These are phyloP conservation scores for Lantana camara DNA, from an alignment of 257 asterid genomes.

Conservation along the genomic window DNA sequence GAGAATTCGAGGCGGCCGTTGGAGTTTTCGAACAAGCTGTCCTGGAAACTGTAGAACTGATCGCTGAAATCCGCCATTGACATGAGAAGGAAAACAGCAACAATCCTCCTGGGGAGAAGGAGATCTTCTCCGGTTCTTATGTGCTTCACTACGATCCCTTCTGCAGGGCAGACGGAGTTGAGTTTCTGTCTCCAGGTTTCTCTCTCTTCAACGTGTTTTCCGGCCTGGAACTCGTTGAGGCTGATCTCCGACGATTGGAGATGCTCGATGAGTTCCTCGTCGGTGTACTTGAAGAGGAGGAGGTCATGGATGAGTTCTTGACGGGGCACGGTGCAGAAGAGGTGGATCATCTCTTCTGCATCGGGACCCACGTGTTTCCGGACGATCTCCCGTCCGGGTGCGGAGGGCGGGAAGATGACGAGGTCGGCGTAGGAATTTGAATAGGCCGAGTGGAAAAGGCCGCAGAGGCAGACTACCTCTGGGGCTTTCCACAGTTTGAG, in stretches of 20 bases:
- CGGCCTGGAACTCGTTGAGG: constrained; percentile 24
- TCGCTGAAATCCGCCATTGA: constrained; percentile 91
- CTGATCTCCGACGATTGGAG: constrained; percentile 53
- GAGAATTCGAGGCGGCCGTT: constrained; percentile 62
- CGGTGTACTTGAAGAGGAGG: constrained; percentile 58
- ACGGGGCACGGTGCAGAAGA: constrained; percentile 84
- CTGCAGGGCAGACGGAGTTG: constrained; percentile 51
- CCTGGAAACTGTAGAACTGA: constrained; percentile 76
- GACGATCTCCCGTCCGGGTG: constrained; percentile 67
- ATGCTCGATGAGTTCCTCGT: constrained; percentile 60
- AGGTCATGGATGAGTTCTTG: constrained; percentile 62
- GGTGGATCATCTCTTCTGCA: constrained; percentile 73
- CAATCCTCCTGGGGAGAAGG: constrained; percentile 62
- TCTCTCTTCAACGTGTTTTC: constrained; percentile 20
- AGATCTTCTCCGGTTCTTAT: constrained; percentile 81
- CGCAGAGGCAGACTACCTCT: constrained; percentile 75
- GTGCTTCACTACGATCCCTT: constrained; percentile 65
- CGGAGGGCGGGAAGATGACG: constrained; percentile 82
- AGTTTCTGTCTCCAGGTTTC: constrained; percentile 72
- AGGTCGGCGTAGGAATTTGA: constrained; percentile 85
- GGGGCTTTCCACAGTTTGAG: constrained; percentile 85
- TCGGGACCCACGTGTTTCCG: constrained; percentile 69
- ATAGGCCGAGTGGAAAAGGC: constrained; percentile 91
- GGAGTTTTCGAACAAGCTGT: constrained; percentile 57
- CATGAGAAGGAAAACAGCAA: constrained; percentile 69